Percentiles rank a stretch among this genome's conserved stretches.
These are phyloP conservation scores for Dissophora globulifera DNA, from an alignment of 192 early-diverging fungal species.

Conservation along the genomic window DNA sequence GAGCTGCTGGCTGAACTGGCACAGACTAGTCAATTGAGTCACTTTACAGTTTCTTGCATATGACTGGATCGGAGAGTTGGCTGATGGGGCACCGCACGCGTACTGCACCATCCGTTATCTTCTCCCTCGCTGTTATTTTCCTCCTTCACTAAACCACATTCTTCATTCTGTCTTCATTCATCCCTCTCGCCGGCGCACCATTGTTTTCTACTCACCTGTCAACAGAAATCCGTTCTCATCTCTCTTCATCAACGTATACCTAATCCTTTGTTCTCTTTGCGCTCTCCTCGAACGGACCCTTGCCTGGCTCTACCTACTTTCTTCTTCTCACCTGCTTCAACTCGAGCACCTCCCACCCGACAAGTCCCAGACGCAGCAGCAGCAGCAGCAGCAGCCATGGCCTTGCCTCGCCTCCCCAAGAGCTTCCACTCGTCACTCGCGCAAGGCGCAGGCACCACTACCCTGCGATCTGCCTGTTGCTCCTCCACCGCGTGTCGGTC, in stretches of 20 bases:
- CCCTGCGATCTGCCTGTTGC: neutral
- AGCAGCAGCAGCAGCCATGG: neutral
- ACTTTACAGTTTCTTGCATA: slow-evolving; percentile 4
- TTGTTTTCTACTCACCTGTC: too few species aligned
- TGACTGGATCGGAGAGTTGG: neutral
- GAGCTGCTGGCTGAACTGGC: too few species aligned
- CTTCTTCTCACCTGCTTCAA: too few species aligned
- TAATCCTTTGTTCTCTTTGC: neutral
- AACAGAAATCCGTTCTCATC: too few species aligned
- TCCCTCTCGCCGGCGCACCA: too few species aligned
- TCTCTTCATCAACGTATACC: too few species aligned
- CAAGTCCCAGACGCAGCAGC: neutral
- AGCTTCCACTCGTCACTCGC: slow-evolving; percentile 12
- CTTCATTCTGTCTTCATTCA: neutral
- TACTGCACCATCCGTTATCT: neutral
- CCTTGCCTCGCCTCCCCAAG: slow-evolving; percentile 23
- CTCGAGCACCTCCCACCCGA: too few species aligned
- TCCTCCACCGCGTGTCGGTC: neutral
- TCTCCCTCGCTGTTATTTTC: neutral
- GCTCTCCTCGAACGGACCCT: too few species aligned
- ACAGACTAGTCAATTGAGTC: slow-evolving; percentile 10
- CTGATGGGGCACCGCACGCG: too few species aligned
- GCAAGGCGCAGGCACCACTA: neutral
- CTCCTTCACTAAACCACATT: neutral
- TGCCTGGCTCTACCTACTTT: too few species aligned